Conservation (phyloP, 139 green algal genomes). For the Volvox africanus region DNA sequence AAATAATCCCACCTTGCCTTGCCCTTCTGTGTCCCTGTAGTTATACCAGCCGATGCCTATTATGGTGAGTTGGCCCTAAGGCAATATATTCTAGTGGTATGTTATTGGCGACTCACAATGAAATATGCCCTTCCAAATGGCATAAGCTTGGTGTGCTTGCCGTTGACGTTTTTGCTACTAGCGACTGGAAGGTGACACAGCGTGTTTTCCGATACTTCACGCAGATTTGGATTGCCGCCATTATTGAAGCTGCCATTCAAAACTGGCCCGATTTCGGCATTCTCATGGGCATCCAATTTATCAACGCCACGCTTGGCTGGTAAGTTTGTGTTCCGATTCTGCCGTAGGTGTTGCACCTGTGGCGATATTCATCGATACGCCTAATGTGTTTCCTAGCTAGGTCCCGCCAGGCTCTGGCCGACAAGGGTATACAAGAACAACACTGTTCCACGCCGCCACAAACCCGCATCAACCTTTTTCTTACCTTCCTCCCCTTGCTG, state of each 20-base stretch:
- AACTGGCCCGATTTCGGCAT: conserved; percentile 81
- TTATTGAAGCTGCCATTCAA: conserved; percentile 81
- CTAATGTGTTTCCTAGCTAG: no score
- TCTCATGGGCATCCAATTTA: conserved; percentile 86
- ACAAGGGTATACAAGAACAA: neutral
- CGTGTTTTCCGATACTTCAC: no score
- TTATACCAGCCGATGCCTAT: conserved; percentile 88
- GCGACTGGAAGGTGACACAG: no score
- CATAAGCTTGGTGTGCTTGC: no score
- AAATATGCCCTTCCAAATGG: no score
- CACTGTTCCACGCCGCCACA: neutral
- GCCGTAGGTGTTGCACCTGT: neutral
- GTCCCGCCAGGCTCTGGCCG: no score
- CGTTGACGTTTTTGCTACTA: no score
- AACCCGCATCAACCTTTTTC: neutral
- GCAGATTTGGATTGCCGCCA: conserved; percentile 92
- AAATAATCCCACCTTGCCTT: neutral
- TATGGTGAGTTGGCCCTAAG: conserved; percentile 60
- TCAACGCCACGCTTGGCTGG: conserved; percentile 87
- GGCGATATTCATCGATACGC: no score
- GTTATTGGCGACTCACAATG: no score
- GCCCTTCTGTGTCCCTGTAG: conserved; percentile 44
- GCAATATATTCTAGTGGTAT: no score
- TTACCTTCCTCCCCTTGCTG: neutral
- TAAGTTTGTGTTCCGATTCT: conserved; percentile 6